Base-by-base conservation (phyloP, 2,329 filamentous ascomycete species). In the Sarocladiaceae sp. region DNA sequence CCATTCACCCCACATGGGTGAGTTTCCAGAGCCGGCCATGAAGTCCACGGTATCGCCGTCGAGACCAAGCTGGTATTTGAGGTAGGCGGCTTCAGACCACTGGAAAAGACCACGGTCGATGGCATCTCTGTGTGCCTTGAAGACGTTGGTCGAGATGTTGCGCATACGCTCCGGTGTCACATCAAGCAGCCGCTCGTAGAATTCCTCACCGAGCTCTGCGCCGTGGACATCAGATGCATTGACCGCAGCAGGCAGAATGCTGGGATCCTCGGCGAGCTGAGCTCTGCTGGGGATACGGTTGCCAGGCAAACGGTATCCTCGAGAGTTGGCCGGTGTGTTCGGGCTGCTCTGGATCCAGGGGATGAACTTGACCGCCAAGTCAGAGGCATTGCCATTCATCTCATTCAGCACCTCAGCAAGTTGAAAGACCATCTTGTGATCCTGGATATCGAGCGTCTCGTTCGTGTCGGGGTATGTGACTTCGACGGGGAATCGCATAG, bases 41-140 rank as follows among this genome's bases (percentile, higher is more conserved):
- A 55, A 53, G 56, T 85, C 78, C 1, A 59, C 56, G 3, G 76
- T 80, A 57, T 78, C 74, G 54, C 81, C 80, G 6, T 75, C 66
- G 39, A 67, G 69, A 20, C 36, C 33, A 4, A 76, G 74, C 12
- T 86, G 69, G 26, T 77, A 74, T 59, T 84, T 80, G 22, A 76
- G 73, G 56, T 83, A 87, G 1, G 73, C 78, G 20, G 80, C 78
- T 58, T 86, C 83, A n/a, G 81, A 85, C 73, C 79, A 87, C 52
- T 80, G 71, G 61, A 86, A 82, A 22, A 82, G 73, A 2, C 79
- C 80, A 5, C 66, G 56, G n/a, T 69, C 70, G 23, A 63, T 62
- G 2, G 69, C 58, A 18, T 71, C 64, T 17, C 62, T 64, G 58
- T 74, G 71, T 0, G 71, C 70, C 54, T 67, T 62, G 58, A 70